Percentiles rank a stretch among this genome's conserved stretches.
phyloP scores from a whole-genome alignment of 768 basidiomycete genomes.

The Kwoniella europaea region DNA sequence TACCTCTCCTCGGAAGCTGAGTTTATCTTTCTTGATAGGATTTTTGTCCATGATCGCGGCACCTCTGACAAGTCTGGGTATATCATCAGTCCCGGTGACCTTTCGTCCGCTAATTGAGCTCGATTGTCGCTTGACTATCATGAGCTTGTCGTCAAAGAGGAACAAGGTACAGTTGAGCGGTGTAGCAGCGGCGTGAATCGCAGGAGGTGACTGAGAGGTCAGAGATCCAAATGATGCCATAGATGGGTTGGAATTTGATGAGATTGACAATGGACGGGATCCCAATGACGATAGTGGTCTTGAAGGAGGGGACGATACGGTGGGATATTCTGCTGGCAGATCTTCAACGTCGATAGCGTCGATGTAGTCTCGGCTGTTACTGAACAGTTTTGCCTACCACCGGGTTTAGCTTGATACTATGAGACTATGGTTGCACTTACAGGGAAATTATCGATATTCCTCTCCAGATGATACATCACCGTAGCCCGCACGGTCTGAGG shows the following conservation, averaged over 20 bases:
- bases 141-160: slow-evolving; percentile 90
- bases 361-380: slow-evolving; percentile 81
- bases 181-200: slow-evolving; percentile 16
- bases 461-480: slow-evolving; percentile 80
- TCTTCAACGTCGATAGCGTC: slow-evolving; percentile 96
- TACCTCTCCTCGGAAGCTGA: slow-evolving; percentile 81
- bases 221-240: slow-evolving; percentile 38
- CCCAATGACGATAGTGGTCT: slow-evolving; percentile 57
- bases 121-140: slow-evolving; percentile 80
- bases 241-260: slow-evolving; percentile 54
- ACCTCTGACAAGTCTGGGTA: slow-evolving; percentile 61
- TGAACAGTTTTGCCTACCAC: slow-evolving; percentile 74
- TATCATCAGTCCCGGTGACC: slow-evolving; percentile 67
- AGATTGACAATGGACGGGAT: slow-evolving; percentile 59
- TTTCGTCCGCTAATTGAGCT: slow-evolving; percentile 50
- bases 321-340: slow-evolving; percentile 41
- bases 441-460: slow-evolving; percentile 88
- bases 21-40: slow-evolving; percentile 73
- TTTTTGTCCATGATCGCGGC: slow-evolving; percentile 67
- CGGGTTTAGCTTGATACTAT: slow-evolving; percentile 1
- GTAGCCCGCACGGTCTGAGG: slow-evolving; percentile 88
- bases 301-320: slow-evolving; percentile 30
- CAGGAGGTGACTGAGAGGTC: slow-evolving; percentile 25
- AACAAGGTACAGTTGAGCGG: slow-evolving; percentile 78
- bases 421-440: slow-evolving; percentile 42